Percentiles rank a stretch among this genome's conserved stretches.
Conservation (phyloP, 192 early-diverging fungal genomes). For the Coemansia sp. region DNA sequence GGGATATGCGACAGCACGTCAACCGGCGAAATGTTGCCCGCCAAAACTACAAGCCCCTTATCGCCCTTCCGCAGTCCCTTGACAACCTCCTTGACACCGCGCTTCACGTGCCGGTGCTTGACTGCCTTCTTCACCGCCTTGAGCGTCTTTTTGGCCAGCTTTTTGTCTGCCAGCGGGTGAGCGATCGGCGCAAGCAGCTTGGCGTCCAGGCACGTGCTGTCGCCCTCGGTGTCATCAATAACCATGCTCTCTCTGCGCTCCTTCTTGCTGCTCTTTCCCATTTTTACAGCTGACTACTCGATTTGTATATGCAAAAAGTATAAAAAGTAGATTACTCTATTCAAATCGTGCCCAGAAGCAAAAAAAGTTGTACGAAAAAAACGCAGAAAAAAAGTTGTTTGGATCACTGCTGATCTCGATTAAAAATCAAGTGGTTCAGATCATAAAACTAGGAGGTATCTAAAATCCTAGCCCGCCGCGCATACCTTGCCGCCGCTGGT, state of each 20-base stretch:
- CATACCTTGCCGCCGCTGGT: constrained; percentile 28
- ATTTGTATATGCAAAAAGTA: neutral
- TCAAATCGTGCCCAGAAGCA: neutral
- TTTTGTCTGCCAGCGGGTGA: constrained; percentile 50
- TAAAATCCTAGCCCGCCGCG: constrained; percentile 48
- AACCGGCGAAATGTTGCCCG: constrained; percentile 94
- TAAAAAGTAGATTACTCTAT: neutral
- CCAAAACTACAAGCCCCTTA: constrained; percentile 92
- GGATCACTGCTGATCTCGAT: neutral
- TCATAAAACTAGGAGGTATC: neutral
- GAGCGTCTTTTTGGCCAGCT: constrained; percentile 51
- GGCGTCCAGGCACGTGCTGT: constrained; percentile 18
- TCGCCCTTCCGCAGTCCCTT: constrained; percentile 94
- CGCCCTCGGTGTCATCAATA: constrained; percentile 37
- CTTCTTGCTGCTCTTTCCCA: constrained; percentile 82
- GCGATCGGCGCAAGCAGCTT: constrained; percentile 43
- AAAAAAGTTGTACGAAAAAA: neutral
- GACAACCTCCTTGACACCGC: constrained; percentile 97
- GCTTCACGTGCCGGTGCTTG: constrained; percentile 82
- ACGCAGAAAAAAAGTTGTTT: neutral
- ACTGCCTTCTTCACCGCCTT: constrained; percentile 61
- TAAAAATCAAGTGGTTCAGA: neutral
- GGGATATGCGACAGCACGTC: constrained; percentile 98
- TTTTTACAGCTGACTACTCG: constrained; percentile 20
- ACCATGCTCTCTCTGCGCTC: constrained; percentile 37